Evolutionary conservation across 805 yeast species (phyloP).

Genomic region (Candida boleticola): DNA sequence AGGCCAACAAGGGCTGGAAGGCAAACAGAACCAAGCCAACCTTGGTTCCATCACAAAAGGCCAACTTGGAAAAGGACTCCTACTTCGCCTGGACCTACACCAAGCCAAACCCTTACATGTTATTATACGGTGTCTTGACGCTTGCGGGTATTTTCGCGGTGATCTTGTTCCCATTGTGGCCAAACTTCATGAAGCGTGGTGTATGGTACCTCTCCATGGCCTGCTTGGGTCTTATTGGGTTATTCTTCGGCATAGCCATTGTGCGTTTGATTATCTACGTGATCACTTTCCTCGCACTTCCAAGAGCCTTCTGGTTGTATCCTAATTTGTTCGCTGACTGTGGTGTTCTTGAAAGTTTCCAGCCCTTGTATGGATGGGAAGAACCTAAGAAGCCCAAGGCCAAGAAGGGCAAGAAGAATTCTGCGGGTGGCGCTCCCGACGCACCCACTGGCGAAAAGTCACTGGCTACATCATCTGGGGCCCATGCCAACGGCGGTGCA

Average conservation of each 20-base stretch:
- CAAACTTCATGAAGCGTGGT: slow-evolving; percentile 79
- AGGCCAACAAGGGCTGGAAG: slow-evolving; percentile 48
- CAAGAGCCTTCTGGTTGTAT: slow-evolving; percentile 90
- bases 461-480: slow-evolving; percentile 10
- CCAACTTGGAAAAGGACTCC: slow-evolving; percentile 58
- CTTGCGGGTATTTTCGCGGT: slow-evolving; percentile 61
- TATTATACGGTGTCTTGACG: slow-evolving; percentile 62
- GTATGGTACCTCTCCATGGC: slow-evolving; percentile 89
- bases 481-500: slow-evolving; percentile 13
- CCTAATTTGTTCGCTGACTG: slow-evolving; percentile 96
- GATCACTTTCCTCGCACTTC: slow-evolving; percentile 53
- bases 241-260: slow-evolving; percentile 76
- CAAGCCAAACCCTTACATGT: slow-evolving; percentile 65
- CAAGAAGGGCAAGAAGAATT: slow-evolving; percentile 14
- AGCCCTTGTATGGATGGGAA: slow-evolving; percentile 86
- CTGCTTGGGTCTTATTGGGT: slow-evolving; percentile 66
- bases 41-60: slow-evolving; percentile 52
- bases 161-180: slow-evolving; percentile 94
- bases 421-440: slow-evolving; percentile 1
- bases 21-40: slow-evolving; percentile 68
- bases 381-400: slow-evolving; percentile 36
- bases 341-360: slow-evolving; percentile 88
- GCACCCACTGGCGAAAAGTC: slow-evolving; percentile 1
- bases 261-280: slow-evolving; percentile 70
- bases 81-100: slow-evolving; percentile 85